Base-by-base conservation (phyloP, 441 rosid genomes). In the Adansonia madagascariensis region DNA sequence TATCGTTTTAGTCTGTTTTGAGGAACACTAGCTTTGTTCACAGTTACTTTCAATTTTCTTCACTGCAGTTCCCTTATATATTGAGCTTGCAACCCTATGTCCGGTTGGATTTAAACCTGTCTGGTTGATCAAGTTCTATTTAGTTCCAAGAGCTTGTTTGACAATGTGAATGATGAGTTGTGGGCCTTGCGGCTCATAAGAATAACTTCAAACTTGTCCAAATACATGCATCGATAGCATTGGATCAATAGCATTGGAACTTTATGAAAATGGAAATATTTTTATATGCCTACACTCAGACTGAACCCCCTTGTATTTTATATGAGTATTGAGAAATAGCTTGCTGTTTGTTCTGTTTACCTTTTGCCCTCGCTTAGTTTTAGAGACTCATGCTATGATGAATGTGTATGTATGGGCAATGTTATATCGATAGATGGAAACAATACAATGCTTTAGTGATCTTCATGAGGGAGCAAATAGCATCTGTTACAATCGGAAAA, bases 11-110 rank as follows among this genome's bases (percentile, higher is more conserved):
- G 7, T 18, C 52, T 68, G 9, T 17, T 56, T 59, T 15, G 9
- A 77, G 24, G 24, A 44, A 35, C n/a, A 7, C 56, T 43, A 22
- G 66, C 20, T 78, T 50, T 50, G 1, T 80, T 80, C n/a, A 9
- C 0, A 22, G 35, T 22, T 61, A 18, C 0, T 41, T 55, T 77
- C 74, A 35, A 43, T 56, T 41, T 68, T 14, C 15, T 79, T 15
- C 65, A 3, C 0, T 18, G 39, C 17, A 56, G 3, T 8, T 47
- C 31, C 41, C 9, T 22, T 27, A 1, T 68, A 50, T 27, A 24
- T 27, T 24, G 22, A 52, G 44, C 8, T n/a, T 49, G 14, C 18
- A 49, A 47, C 60, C 44, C 39, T 9, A 17, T 71, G 27, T 53
- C 47, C 8, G 27, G 10, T 71, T 8, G 74, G 74, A 71, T n/a